Evolutionary conservation across 2,329 filamentous ascomycete species (phyloP).

Genomic region (Cylindrodendrum hubeiense): DNA sequence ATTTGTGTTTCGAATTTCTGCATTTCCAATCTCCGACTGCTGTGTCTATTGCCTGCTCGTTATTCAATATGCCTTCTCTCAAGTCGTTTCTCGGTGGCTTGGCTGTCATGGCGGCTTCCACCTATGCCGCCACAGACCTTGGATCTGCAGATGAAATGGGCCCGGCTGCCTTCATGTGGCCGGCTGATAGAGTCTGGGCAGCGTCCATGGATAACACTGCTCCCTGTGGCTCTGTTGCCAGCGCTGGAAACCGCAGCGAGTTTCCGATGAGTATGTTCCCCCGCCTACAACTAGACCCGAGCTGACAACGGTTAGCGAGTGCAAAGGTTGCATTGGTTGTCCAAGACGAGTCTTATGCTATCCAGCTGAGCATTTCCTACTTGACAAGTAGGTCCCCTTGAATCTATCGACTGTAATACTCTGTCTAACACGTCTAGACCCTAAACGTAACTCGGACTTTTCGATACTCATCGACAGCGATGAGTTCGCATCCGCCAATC

Average conservation of each 20-base stretch:
- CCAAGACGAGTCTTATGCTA: slow-evolving; percentile 67
- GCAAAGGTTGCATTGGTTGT: slow-evolving; percentile 67
- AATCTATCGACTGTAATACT: background rate
- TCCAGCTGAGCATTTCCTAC: slow-evolving; percentile 67
- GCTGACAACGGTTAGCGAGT: slow-evolving; percentile 54
- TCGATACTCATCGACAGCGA: slow-evolving; percentile 51
- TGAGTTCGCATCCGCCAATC: slow-evolving; percentile 53
- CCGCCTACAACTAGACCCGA: background rate
- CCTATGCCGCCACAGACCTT: slow-evolving; percentile 23
- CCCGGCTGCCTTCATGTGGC: slow-evolving; percentile 72
- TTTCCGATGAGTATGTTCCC: slow-evolving; percentile 64
- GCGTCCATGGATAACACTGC: slow-evolving; percentile 66
- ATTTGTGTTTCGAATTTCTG: background rate
- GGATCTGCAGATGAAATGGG: slow-evolving; percentile 53
- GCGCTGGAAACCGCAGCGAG: slow-evolving; percentile 62
- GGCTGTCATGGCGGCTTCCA: slow-evolving; percentile 25
- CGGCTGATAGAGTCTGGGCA: slow-evolving; percentile 67
- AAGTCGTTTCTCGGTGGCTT: slow-evolving; percentile 34
- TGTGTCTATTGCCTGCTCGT: background rate
- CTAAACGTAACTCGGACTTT: slow-evolving; percentile 55
- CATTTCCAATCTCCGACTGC: slow-evolving; percentile 14
- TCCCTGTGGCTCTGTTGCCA: slow-evolving; percentile 67
- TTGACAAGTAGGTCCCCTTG: slow-evolving; percentile 55
- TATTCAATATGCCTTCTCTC: slow-evolving; percentile 32
- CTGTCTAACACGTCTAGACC: slow-evolving; percentile 47